phyloP scores from a whole-genome alignment of 805 yeast genomes.

The Yarrowia keelungensis region DNA sequence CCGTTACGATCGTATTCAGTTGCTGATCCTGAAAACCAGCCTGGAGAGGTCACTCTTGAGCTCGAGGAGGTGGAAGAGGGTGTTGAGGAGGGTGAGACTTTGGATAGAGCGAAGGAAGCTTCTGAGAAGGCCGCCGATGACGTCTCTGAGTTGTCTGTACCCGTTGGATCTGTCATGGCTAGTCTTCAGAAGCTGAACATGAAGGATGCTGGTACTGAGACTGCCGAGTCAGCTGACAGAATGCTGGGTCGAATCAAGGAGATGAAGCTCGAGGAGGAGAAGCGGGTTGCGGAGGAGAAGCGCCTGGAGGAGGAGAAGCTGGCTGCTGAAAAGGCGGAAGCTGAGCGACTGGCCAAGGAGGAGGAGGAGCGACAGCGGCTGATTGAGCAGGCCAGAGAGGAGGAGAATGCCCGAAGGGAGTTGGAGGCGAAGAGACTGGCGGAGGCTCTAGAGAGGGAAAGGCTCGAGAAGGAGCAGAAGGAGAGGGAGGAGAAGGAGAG shows the following conservation, averaged over 20 bases:
- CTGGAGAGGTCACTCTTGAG: neutral
- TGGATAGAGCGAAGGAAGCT: neutral
- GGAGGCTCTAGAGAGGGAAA: neutral
- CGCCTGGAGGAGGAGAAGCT: neutral
- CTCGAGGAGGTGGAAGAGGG: constrained; percentile 18
- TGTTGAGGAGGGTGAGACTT: constrained; percentile 8
- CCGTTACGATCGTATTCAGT: constrained; percentile 14
- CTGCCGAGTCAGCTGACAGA: neutral
- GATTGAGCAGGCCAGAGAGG: constrained; percentile 11
- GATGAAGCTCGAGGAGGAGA: constrained; percentile 14
- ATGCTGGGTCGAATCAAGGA: constrained; percentile 21
- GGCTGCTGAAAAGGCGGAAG: neutral
- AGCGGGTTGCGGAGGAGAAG: neutral
- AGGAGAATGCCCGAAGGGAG: constrained; percentile 9
- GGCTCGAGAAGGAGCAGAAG: neutral
- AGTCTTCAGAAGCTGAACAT: constrained; percentile 10
- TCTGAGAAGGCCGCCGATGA: neutral
- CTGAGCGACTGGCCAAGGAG: neutral
- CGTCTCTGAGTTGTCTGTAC: neutral
- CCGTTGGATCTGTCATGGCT: neutral
- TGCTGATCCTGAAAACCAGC: too few relatives aligned
- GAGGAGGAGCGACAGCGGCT: neutral
- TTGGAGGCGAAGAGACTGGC: constrained; percentile 13
- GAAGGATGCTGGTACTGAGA: neutral
- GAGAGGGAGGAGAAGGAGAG: neutral